Base-by-base conservation (phyloP, 2,329 filamentous ascomycete species). In the Fragosphaeria purpurea region DNA sequence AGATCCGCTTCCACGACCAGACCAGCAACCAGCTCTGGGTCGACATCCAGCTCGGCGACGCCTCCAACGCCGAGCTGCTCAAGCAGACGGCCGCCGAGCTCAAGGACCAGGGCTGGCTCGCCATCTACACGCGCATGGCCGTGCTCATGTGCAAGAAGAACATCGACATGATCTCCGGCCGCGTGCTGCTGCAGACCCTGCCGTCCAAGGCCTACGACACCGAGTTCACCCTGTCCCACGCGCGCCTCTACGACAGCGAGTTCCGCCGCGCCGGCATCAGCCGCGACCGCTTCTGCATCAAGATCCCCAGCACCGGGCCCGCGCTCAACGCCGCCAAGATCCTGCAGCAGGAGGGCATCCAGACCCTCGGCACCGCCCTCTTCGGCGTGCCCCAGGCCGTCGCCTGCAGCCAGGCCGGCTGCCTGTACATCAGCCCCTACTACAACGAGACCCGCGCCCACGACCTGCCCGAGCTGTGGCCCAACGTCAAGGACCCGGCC, bases 21-120 rank as follows among this genome's bases (percentile, higher is more conserved):
- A 75, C 72, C 4, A 73, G 70, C 60, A 76, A 76, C 57, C 72
- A 75, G 57, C 63, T 70, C 5, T 70, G 66, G 63, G 72, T 74
- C 33, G 70, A 75, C 49, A 65, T 69, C 33, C 69, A 74, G 53
- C 67, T 76, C 53, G 64, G 64, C 32, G 59, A 69, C 48, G 63
- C 63, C 13, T 69, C 67, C 50, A 75, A 75, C 57, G 62, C 61
- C 22, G 65, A 70, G 0, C 56, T 74, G 37, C 66, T 76, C 40
- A 56, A 58, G 5, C 59, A 71, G 47, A 66, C 67, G 0, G 67
- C 69, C 1, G 65, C 65, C 40, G 70, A 74, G 52, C 65, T 71
- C 44, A 70, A 70, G 54, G 61, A 67, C 33, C 53, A 70, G 52
- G 70, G 69, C 30, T 75, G 70, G 72, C 61, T 72, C 11, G 69